Conservation (phyloP, 768 basidiomycete species). For the Tricholoma terreum region DNA sequence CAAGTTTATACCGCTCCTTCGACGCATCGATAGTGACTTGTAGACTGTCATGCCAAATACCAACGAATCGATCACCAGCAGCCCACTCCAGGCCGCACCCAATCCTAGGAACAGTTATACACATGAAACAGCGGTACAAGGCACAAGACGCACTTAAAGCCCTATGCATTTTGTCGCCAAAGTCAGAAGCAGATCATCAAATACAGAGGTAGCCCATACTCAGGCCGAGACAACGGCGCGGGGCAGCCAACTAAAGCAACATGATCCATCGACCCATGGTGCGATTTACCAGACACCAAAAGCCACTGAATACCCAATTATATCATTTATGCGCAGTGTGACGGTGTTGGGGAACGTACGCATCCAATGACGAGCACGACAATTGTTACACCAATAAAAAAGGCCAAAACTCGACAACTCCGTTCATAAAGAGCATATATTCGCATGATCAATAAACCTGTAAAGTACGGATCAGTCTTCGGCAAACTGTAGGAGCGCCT, state of each 20-base stretch:
- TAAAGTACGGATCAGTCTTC: background rate
- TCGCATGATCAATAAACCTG: slow-evolving; percentile 39
- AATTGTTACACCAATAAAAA: slow-evolving; percentile 24
- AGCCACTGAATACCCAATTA: slow-evolving; percentile 22
- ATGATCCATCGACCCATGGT: background rate
- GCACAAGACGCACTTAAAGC: background rate
- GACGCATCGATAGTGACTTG: slow-evolving; percentile 31
- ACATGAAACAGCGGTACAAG: background rate
- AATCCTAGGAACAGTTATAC: slow-evolving; percentile 22
- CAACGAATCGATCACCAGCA: slow-evolving; percentile 38
- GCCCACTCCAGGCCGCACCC: slow-evolving; percentile 35
- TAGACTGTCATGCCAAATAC: slow-evolving; percentile 41
- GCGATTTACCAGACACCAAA: slow-evolving; percentile 16
- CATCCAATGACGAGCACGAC: slow-evolving; percentile 26
- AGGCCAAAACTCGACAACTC: slow-evolving; percentile 24
- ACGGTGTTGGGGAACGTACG: slow-evolving; percentile 20
- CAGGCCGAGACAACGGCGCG: background rate
- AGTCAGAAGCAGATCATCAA: background rate
- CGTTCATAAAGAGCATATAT: slow-evolving; percentile 43
- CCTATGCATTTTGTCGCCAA: background rate
- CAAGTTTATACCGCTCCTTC: slow-evolving; percentile 21
- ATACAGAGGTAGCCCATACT: background rate
- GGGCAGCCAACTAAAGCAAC: background rate
- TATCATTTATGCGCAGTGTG: background rate
- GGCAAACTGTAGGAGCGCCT: background rate